A percentile compares a stretch with the other conserved stretches of the same genome.
Evolutionary conservation across 2,329 filamentous ascomycete species (phyloP).

Genomic region (Apiospora hydei): DNA sequence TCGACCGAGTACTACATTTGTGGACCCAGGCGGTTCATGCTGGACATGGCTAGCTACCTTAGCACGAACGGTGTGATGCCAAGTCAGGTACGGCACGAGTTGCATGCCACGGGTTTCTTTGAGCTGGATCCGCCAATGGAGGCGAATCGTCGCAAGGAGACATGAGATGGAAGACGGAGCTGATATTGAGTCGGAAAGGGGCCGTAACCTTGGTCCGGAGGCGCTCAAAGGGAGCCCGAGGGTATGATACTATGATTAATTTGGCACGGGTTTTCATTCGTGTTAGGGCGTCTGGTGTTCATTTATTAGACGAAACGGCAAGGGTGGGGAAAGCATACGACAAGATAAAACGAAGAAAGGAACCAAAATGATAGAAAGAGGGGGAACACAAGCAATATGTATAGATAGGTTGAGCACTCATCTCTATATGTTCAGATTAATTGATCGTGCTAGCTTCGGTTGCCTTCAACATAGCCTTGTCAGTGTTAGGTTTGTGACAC

Average conservation of each 20-base stretch:
- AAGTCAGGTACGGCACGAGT: conserved; percentile 26
- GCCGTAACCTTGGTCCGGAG: neutral
- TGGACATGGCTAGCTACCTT: conserved; percentile 55
- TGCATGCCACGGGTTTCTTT: conserved; percentile 28
- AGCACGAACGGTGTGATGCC: conserved; percentile 47
- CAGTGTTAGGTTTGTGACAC: neutral
- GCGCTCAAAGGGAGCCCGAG: neutral
- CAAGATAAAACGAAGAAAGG: conserved; percentile 9
- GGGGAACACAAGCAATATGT: neutral
- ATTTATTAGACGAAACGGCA: neutral
- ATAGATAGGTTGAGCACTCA: conserved; percentile 1
- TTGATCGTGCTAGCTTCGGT: neutral
- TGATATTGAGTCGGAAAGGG: neutral
- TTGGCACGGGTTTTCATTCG: neutral
- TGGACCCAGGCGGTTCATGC: conserved; percentile 62
- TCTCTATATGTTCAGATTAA: conserved; percentile 7
- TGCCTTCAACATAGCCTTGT: neutral
- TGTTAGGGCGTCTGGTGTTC: neutral
- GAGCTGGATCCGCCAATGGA: conserved; percentile 25
- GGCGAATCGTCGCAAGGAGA: neutral
- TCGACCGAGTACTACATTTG: conserved; percentile 62
- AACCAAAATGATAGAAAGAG: neutral
- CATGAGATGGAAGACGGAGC: neutral
- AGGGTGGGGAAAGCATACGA: neutral
- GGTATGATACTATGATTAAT: conserved; percentile 9